These are phyloP conservation scores for Coemansia nantahalensis DNA, from an alignment of 192 early-diverging fungal species.

Conservation along the genomic window DNA sequence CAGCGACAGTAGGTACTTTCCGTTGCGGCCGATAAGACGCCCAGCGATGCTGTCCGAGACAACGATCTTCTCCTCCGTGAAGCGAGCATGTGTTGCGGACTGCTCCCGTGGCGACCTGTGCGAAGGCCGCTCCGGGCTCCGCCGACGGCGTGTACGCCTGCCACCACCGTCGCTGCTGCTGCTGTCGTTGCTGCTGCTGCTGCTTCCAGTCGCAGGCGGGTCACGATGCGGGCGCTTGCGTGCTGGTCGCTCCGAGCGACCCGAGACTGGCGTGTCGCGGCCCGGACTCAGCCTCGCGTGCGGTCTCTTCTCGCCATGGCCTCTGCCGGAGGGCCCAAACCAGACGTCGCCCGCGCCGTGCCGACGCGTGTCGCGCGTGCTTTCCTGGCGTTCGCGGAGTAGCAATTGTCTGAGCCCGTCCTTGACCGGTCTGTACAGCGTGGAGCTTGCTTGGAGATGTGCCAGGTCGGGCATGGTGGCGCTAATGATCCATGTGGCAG, in stretches of 20 bases:
- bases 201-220: background rate
- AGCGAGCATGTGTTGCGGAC: too few species aligned
- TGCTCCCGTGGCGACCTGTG: too few species aligned
- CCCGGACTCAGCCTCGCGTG: too few species aligned
- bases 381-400: slow-evolving; percentile 12
- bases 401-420: slow-evolving; percentile 31
- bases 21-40: slow-evolving; percentile 45
- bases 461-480: slow-evolving; percentile 12
- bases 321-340: background rate
- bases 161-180: background rate
- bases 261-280: too few species aligned
- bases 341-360: background rate
- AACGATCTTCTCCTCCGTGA: slow-evolving; percentile 33
- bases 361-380: too few species aligned
- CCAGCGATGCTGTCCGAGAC: slow-evolving; percentile 41
- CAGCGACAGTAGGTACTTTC: slow-evolving; percentile 17
- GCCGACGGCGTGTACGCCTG: background rate
- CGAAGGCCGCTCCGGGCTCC: too few species aligned
- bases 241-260: too few species aligned
- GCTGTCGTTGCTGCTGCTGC: background rate
- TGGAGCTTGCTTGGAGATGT: slow-evolving; percentile 11
- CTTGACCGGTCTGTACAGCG: slow-evolving; percentile 25
- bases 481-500: slow-evolving; percentile 9
- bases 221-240: slow-evolving; percentile 22
- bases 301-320: too few species aligned